Conservation (phyloP, 2,329 filamentous ascomycete genomes). For the Penicillium nordicum region DNA sequence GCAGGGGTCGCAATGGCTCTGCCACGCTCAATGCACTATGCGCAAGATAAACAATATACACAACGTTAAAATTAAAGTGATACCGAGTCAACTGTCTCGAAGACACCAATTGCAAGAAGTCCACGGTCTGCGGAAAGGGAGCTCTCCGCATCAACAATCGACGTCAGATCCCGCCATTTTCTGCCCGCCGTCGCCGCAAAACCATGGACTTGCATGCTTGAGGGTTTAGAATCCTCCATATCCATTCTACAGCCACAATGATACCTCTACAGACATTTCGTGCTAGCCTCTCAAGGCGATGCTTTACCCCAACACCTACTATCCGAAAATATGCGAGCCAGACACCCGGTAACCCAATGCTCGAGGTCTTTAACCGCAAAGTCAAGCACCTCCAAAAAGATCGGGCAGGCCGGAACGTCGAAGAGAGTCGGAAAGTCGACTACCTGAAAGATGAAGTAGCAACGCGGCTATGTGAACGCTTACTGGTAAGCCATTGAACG, state of each 20-base stretch:
- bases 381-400: conserved; percentile 92
- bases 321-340: conserved; percentile 69
- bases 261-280: conserved; percentile 19
- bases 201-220: neutral
- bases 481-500: conserved; percentile 59
- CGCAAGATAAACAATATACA: neutral
- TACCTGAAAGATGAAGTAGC: conserved; percentile 94
- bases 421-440: conserved; percentile 75
- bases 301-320: conserved; percentile 9
- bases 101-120: neutral
- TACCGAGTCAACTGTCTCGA: neutral
- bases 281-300: conserved; percentile 14
- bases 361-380: conserved; percentile 86
- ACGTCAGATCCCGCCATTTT: conserved; percentile 23
- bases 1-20: neutral
- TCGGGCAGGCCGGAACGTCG: conserved; percentile 67
- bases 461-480: conserved; percentile 73
- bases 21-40: neutral
- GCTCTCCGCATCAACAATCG: conserved; percentile 26
- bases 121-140: conserved; percentile 17
- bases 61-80: neutral
- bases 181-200: conserved; percentile 6
- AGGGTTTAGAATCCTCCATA: conserved; percentile 7
- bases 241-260: conserved; percentile 12
- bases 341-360: conserved; percentile 69